Conservation (phyloP, 2,329 filamentous ascomycete species). For the Phialocephala subalpina region DNA sequence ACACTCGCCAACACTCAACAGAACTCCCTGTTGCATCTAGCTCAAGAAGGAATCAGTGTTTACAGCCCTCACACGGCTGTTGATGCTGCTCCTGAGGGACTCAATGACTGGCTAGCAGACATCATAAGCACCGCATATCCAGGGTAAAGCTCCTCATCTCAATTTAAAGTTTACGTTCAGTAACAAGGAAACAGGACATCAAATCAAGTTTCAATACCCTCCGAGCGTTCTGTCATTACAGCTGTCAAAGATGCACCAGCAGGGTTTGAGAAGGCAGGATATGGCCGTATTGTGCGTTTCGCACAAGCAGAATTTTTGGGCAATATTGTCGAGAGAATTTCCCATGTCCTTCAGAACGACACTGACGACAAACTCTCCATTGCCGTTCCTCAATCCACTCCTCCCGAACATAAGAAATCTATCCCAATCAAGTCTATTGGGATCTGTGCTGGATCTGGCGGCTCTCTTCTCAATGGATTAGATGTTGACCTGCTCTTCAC, state of each 20-base stretch:
- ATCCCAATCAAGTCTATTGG: constrained; percentile 71
- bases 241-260: constrained; percentile 33
- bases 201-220: background rate
- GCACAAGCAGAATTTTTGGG: constrained; percentile 35
- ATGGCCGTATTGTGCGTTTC: constrained; percentile 44
- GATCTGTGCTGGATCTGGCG: constrained; percentile 90
- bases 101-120: constrained; percentile 95
- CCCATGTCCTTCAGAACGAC: constrained; percentile 22
- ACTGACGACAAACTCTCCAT: constrained; percentile 35
- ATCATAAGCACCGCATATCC: constrained; percentile 65
- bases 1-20: constrained; percentile 88
- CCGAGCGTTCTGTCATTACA: constrained; percentile 37
- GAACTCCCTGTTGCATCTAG: constrained; percentile 80
- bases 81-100: constrained; percentile 83
- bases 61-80: constrained; percentile 97
- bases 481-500: constrained; percentile 86
- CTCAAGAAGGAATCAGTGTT: constrained; percentile 88
- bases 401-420: constrained; percentile 23
- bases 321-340: constrained; percentile 37
- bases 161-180: background rate
- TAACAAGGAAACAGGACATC: background rate
- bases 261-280: constrained; percentile 42
- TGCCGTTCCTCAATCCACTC: constrained; percentile 41
- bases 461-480: constrained; percentile 73
- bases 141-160: constrained; percentile 16